Conservation (phyloP, 129 eudicot species). For the Heracleum sosnowskyi region DNA sequence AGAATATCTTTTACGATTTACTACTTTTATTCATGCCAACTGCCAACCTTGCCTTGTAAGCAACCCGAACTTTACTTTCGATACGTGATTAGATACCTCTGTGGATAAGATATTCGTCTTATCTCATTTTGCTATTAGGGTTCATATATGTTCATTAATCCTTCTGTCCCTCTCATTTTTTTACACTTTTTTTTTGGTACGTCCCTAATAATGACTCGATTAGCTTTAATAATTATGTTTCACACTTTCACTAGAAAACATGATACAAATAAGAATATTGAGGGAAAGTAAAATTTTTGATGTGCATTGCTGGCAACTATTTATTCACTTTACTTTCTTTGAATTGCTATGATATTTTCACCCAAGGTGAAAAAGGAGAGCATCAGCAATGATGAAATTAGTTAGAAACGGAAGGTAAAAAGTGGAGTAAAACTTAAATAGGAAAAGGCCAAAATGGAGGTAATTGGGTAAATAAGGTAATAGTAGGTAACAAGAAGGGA, state of each 20-base stretch:
- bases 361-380: neutral
- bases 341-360: neutral
- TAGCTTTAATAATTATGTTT: too few species aligned
- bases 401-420: neutral
- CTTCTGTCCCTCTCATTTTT: too few species aligned
- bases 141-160: too few species aligned
- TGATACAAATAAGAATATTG: too few species aligned
- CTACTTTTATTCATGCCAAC: neutral
- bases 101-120: neutral
- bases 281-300: too few species aligned
- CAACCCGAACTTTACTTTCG: neutral
- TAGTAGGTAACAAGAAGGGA: neutral
- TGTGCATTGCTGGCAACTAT: neutral
- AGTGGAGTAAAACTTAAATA: neutral
- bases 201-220: too few species aligned
- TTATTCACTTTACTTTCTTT: neutral
- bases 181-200: too few species aligned
- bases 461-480: neutral
- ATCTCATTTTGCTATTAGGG: neutral
- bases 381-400: neutral
- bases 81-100: neutral
- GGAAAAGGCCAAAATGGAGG: neutral
- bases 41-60: constrained; percentile 1
- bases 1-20: neutral
- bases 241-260: too few species aligned